These are phyloP conservation scores for Xanthoconium purpureum DNA, from an alignment of 768 basidiomycete species.

Conservation along the genomic window DNA sequence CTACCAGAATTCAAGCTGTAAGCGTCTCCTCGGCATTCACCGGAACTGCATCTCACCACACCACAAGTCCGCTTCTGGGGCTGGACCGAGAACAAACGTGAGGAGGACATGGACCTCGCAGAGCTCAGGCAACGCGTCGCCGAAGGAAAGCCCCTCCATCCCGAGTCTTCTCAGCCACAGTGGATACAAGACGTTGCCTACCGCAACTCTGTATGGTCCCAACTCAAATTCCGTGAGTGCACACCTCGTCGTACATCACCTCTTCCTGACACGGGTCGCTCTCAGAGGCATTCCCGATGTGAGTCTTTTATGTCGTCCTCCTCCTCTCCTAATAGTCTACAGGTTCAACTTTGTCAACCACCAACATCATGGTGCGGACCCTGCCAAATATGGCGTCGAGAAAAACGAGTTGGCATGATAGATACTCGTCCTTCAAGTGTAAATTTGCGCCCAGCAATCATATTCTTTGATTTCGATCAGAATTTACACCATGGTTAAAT, in stretches of 20 bases:
- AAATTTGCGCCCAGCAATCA: constrained; percentile 1
- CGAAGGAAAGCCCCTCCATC: constrained; percentile 84
- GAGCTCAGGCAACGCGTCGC: constrained; percentile 74
- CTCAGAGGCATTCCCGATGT: constrained; percentile 75
- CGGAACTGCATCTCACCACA: constrained; percentile 13
- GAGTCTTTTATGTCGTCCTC: constrained; percentile 26
- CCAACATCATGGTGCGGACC: constrained; percentile 79
- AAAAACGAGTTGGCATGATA: constrained; percentile 26
- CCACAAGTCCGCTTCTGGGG: constrained; percentile 87
- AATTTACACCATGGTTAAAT: background rate
- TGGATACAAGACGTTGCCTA: constrained; percentile 88
- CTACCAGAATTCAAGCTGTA: constrained; percentile 87
- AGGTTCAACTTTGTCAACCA: constrained; percentile 98
- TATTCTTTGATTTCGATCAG: background rate
- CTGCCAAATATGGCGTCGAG: constrained; percentile 67
- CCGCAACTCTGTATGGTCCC: constrained; percentile 89
- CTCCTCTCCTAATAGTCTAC: constrained; percentile 9
- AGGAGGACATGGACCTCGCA: constrained; percentile 70
- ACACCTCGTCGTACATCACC: constrained; percentile 2
- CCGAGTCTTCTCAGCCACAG: constrained; percentile 72
- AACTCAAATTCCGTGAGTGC: constrained; percentile 84
- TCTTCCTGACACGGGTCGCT: constrained; percentile 13
- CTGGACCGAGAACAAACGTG: constrained; percentile 85
- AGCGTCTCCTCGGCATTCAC: constrained; percentile 28
- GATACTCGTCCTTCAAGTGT: constrained; percentile 6